Evolutionary conservation across 768 basidiomycete species (phyloP).

Genomic region (Pleurotus djamor): DNA sequence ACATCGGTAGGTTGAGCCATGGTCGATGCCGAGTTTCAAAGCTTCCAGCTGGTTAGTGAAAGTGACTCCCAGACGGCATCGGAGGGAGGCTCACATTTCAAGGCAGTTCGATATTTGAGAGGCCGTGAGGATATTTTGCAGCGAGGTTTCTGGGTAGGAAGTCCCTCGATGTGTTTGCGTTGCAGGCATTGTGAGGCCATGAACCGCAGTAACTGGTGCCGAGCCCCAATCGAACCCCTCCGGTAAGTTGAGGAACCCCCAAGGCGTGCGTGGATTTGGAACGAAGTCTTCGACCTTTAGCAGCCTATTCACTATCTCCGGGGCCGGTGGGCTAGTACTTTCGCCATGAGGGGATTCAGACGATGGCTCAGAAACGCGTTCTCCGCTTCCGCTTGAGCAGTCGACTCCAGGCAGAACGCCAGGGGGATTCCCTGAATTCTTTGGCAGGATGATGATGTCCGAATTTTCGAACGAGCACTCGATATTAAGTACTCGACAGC

Average conservation of each 20-base stretch:
- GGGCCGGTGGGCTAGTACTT: background rate
- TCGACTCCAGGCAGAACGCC: background rate
- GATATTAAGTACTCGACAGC: slow-evolving; percentile 44
- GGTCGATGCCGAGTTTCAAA: slow-evolving; percentile 42
- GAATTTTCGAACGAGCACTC: slow-evolving; percentile 36
- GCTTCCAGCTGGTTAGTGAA: slow-evolving; percentile 17
- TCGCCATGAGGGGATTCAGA: background rate
- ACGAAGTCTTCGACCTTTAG: slow-evolving; percentile 26
- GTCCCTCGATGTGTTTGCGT: background rate
- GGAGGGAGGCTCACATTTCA: slow-evolving; percentile 29
- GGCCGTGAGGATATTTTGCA: slow-evolving; percentile 26
- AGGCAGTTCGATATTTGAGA: slow-evolving; percentile 32
- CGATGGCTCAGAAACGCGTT: background rate
- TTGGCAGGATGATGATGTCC: slow-evolving; percentile 1
- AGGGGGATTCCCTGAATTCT: background rate
- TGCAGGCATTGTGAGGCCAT: slow-evolving; percentile 29
- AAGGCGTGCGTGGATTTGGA: slow-evolving; percentile 24
- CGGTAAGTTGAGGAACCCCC: slow-evolving; percentile 35
- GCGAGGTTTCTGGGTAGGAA: slow-evolving; percentile 14
- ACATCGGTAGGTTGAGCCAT: slow-evolving; percentile 39
- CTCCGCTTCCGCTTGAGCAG: background rate
- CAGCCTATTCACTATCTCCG: background rate
- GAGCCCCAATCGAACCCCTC: slow-evolving; percentile 40
- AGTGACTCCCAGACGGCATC: background rate
- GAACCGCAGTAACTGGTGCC: slow-evolving; percentile 45